phyloP scores from a whole-genome alignment of 2,329 filamentous ascomycete genomes.

The Ophiostoma novo-ulmi region DNA sequence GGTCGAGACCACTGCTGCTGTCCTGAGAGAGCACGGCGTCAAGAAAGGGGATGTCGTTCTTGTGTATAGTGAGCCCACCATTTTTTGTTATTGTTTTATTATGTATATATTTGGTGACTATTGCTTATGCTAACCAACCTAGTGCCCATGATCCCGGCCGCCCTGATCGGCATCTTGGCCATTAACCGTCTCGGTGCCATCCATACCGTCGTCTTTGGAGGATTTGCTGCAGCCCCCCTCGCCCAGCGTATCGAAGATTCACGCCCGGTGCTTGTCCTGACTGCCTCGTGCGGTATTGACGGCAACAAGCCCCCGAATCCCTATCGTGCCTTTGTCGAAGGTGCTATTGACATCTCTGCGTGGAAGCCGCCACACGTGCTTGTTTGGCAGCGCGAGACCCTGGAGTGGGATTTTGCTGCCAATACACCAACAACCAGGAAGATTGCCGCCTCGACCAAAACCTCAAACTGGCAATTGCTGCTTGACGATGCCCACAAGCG shows the following conservation, averaged over 20 bases:
- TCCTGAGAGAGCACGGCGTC: conserved; percentile 76
- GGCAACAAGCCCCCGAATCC: conserved; percentile 71
- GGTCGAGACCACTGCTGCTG: conserved; percentile 76
- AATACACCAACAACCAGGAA: conserved; percentile 35
- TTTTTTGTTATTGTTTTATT: neutral
- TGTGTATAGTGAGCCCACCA: conserved; percentile 57
- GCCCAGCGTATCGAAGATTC: conserved; percentile 86
- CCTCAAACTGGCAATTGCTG: conserved; percentile 63
- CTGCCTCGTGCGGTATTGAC: conserved; percentile 88
- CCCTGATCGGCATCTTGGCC: conserved; percentile 80
- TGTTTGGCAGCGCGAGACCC: conserved; percentile 77
- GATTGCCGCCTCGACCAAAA: conserved; percentile 11
- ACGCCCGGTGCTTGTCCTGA: conserved; percentile 69
- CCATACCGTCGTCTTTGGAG: conserved; percentile 89
- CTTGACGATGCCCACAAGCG: conserved; percentile 59
- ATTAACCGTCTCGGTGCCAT: conserved; percentile 76
- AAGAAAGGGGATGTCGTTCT: conserved; percentile 79
- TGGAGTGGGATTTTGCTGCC: conserved; percentile 67
- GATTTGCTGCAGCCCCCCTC: conserved; percentile 75
- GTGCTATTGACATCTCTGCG: conserved; percentile 60
- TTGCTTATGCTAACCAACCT: neutral
- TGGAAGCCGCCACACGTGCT: conserved; percentile 70
- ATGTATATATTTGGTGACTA: neutral
- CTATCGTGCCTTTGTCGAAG: conserved; percentile 74
- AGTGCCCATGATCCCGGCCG: conserved; percentile 89